Conservation (phyloP, 176 grass and related monocot species). For the Zea luxurians region DNA sequence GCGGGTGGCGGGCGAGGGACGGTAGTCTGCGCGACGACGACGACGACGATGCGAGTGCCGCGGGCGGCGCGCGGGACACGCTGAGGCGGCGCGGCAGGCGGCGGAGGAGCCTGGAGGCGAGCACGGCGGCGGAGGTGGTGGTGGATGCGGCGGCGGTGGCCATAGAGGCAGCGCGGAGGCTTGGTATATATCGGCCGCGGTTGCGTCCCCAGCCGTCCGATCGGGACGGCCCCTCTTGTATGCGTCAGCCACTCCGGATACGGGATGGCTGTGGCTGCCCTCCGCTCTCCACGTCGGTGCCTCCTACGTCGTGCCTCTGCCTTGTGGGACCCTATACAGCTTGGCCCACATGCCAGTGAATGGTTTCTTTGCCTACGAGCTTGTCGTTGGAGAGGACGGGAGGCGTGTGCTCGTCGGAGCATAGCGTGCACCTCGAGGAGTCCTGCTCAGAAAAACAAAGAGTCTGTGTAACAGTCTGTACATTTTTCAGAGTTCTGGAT, state of each 20-base stretch:
- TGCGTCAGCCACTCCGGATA: conserved; percentile 45
- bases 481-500: neutral
- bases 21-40: conserved; percentile 4
- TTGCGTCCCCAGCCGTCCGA: conserved; percentile 49
- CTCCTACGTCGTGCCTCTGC: neutral
- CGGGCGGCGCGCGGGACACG: conserved; percentile 7
- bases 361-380: fast-evolving
- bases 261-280: conserved; percentile 6
- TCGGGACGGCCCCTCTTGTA: conserved; percentile 28
- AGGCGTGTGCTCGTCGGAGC: neutral
- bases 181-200: conserved; percentile 54
- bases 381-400: neutral
- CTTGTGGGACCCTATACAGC: fast-evolving
- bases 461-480: neutral
- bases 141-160: conserved; percentile 51
- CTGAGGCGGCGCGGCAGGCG: conserved; percentile 33
- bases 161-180: conserved; percentile 26
- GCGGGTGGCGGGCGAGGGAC: conserved; percentile 3
- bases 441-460: conserved; percentile 14
- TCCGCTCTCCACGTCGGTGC: neutral
- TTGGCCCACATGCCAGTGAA: fast-evolving
- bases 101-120: conserved; percentile 35
- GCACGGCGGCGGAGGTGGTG: conserved; percentile 41
- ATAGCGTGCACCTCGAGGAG: conserved; percentile 32
- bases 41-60: conserved; percentile 22